phyloP scores from a whole-genome alignment of 164 flowering plant genomes.

The Berberis thunbergii region DNA sequence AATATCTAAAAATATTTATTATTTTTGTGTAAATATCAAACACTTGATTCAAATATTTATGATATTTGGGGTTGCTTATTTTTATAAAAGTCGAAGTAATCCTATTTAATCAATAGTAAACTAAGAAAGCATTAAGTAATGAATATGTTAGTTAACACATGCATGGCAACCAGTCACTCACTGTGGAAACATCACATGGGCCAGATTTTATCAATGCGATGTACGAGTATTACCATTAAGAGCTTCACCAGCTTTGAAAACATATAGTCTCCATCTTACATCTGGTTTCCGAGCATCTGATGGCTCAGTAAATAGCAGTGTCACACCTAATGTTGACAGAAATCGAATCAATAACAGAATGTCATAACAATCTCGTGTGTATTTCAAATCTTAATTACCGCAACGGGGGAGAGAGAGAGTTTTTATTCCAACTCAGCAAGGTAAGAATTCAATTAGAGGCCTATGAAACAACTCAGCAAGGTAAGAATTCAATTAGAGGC shows the following conservation, averaged over 20 bases:
- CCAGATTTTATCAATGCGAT: no score
- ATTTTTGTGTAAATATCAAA: no score
- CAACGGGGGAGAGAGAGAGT: background rate
- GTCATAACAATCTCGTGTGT: slow-evolving; percentile 8
- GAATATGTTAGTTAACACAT: no score
- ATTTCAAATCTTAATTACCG: background rate
- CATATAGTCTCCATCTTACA: slow-evolving; percentile 91
- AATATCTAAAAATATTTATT: no score
- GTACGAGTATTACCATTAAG: slow-evolving; percentile 49
- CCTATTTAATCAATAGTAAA: no score
- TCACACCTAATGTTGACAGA: slow-evolving; percentile 55
- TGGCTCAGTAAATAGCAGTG: slow-evolving; percentile 84
- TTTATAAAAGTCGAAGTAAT: no score
- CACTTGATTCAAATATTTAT: no score
- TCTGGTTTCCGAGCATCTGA: slow-evolving; percentile 88
- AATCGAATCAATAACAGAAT: slow-evolving; percentile 12
- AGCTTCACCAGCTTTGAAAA: slow-evolving; percentile 88
- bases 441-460: background rate
- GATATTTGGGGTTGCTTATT: no score
- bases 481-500: background rate
- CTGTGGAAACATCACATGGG: no score
- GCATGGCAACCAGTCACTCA: no score
- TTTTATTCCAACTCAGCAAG: background rate
- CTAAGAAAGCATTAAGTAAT: no score
- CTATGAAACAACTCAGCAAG: background rate